phyloP scores from a whole-genome alignment of 768 basidiomycete species.

The Tulasnella sp. region DNA sequence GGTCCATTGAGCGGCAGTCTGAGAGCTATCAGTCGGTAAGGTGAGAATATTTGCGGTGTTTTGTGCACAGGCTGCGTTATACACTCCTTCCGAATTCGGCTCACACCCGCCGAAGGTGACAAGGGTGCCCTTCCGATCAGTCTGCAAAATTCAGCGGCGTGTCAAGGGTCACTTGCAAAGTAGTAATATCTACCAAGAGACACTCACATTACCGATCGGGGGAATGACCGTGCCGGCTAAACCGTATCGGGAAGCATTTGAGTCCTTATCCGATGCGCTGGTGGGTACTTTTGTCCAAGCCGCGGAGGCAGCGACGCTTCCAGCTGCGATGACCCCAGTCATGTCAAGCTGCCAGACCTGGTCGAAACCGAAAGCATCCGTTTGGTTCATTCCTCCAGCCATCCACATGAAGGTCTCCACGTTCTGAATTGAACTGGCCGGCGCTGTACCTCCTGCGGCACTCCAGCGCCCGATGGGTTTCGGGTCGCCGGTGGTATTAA shows the following conservation, averaged over 20 bases:
- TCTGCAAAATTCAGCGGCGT: background rate
- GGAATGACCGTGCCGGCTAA: constrained; percentile 58
- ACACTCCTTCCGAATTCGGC: constrained; percentile 38
- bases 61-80: constrained; percentile 53
- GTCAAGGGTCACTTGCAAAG: background rate
- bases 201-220: constrained; percentile 14
- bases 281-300: constrained; percentile 55
- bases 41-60: constrained; percentile 59
- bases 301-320: constrained; percentile 50
- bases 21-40: constrained; percentile 34
- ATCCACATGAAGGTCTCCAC: constrained; percentile 58
- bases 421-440: constrained; percentile 37
- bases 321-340: constrained; percentile 68
- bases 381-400: constrained; percentile 62
- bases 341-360: constrained; percentile 70
- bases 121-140: constrained; percentile 38
- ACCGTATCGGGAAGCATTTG: constrained; percentile 43
- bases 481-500: constrained; percentile 39
- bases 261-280: constrained; percentile 29
- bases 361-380: constrained; percentile 48
- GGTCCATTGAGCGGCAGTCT: constrained; percentile 36
- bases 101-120: constrained; percentile 60
- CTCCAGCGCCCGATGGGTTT: constrained; percentile 48
- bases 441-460: constrained; percentile 71
- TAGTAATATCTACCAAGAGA: background rate